These are phyloP conservation scores for Wallacemonas sp. DNA, from an alignment of 208 protist species.

Conservation along the genomic window DNA sequence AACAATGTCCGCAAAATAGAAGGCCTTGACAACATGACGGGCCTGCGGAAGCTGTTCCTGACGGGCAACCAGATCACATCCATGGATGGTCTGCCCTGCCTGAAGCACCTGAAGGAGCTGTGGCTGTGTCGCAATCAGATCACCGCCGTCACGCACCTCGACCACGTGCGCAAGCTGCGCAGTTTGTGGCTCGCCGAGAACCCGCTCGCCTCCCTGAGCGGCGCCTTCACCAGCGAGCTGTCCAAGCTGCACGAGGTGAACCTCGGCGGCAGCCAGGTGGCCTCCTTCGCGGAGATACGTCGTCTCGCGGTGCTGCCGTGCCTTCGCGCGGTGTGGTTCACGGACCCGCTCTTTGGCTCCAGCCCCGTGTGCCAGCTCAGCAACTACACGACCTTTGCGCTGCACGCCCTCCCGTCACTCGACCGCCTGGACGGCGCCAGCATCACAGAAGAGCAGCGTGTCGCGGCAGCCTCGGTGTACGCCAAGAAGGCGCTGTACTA, in stretches of 20 bases:
- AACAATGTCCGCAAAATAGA: slow-evolving; percentile 83
- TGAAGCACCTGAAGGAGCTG: slow-evolving; percentile 70
- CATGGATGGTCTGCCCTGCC: slow-evolving; percentile 70
- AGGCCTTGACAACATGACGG: slow-evolving; percentile 67
- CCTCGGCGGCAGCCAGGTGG: slow-evolving; percentile 85
- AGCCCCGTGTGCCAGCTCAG: slow-evolving; percentile 91
- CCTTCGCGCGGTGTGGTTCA: slow-evolving; percentile 77
- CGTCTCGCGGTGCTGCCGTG: slow-evolving; percentile 66
- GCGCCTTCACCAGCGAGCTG: slow-evolving; percentile 50
- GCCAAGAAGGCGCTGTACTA: slow-evolving; percentile 96
- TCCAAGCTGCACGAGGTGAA: slow-evolving; percentile 87
- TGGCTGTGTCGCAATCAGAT: slow-evolving; percentile 87
- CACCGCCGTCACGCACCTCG: slow-evolving; percentile 41
- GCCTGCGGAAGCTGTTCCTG: slow-evolving; percentile 80
- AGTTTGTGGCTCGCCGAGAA: slow-evolving; percentile 84
- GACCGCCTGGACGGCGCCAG: slow-evolving; percentile 77
- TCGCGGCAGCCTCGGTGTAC: slow-evolving; percentile 84
- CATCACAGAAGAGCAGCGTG: slow-evolving; percentile 82
- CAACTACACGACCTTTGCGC: slow-evolving; percentile 93
- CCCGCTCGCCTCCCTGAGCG: slow-evolving; percentile 55
- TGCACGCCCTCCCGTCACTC: slow-evolving; percentile 72
- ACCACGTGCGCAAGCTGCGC: slow-evolving; percentile 62
- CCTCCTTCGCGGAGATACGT: slow-evolving; percentile 86
- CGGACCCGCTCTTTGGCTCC: slow-evolving; percentile 92
- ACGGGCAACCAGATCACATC: slow-evolving; percentile 83